These are phyloP conservation scores for Clarireedia hainanense DNA, from an alignment of 2,329 filamentous ascomycete species.

Conservation along the genomic window DNA sequence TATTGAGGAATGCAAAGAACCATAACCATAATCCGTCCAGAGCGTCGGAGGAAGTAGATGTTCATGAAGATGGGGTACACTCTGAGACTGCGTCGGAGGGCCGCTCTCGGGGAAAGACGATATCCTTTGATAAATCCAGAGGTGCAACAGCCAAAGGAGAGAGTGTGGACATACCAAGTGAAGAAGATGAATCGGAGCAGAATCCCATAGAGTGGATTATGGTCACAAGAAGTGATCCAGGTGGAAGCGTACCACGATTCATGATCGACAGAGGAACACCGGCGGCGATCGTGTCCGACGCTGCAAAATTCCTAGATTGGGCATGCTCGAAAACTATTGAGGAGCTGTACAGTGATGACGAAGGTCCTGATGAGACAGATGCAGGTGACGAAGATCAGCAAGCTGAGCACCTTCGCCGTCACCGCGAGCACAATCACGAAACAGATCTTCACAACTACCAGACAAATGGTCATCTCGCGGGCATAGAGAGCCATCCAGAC, in stretches of 20 bases:
- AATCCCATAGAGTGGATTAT: constrained; percentile 70
- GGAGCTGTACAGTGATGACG: constrained; percentile 23
- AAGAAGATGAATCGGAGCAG: constrained; percentile 41
- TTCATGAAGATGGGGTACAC: constrained; percentile 8
- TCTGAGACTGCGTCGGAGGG: constrained; percentile 18
- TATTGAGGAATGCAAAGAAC: constrained; percentile 34
- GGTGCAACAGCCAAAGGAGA: constrained; percentile 32
- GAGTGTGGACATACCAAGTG: constrained; percentile 25
- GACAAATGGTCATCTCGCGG: constrained; percentile 25
- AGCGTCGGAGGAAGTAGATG: constrained; percentile 8
- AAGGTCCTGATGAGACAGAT: constrained; percentile 12
- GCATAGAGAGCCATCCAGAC: constrained; percentile 16
- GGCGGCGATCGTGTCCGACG: constrained; percentile 55
- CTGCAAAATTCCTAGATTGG: constrained; percentile 63
- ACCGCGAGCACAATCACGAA: constrained; percentile 16
- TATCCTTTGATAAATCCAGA: constrained; percentile 16
- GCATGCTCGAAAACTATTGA: constrained; percentile 39
- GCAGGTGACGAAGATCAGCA: constrained; percentile 15
- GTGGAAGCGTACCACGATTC: constrained; percentile 62
- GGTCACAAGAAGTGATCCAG: constrained; percentile 66
- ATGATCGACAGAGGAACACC: constrained; percentile 66
- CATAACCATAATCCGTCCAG: constrained; percentile 16
- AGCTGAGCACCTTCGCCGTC: constrained; percentile 12
- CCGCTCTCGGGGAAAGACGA: constrained; percentile 33
- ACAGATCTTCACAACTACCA: constrained; percentile 29